phyloP scores from a whole-genome alignment of 2,329 filamentous ascomycete genomes.

The Aspergillus awamori region DNA sequence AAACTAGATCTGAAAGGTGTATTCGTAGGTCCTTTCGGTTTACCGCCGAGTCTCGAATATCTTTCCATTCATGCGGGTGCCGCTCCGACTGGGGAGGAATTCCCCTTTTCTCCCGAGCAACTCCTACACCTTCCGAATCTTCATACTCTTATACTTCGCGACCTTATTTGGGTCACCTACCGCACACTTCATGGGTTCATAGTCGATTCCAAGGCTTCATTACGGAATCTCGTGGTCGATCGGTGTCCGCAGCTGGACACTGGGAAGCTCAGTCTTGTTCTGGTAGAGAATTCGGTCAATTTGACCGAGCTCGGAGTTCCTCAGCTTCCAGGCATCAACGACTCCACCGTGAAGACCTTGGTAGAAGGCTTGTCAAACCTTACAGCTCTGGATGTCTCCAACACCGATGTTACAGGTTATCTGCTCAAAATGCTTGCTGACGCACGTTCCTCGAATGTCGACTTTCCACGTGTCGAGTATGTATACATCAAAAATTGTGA shows the following conservation, averaged over 20 bases:
- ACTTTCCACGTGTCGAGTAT: conserved; percentile 25
- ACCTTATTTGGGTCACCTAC: conserved; percentile 28
- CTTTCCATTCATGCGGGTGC: conserved; percentile 32
- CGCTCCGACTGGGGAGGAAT: conserved; percentile 13
- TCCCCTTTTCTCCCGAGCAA: conserved; percentile 14
- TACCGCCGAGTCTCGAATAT: conserved; percentile 35
- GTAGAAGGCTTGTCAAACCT: conserved; percentile 30
- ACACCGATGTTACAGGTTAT: conserved; percentile 39
- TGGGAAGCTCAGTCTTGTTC: conserved; percentile 18
- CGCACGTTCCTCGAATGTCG: conserved; percentile 15
- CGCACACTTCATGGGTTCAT: conserved; percentile 22
- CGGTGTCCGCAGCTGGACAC: conserved; percentile 28
- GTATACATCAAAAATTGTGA: background rate
- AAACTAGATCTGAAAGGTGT: conserved; percentile 34
- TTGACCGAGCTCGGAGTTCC: conserved; percentile 37
- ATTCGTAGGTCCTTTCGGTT: conserved; percentile 22
- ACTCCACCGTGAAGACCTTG: conserved; percentile 26
- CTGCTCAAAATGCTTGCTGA: conserved; percentile 39
- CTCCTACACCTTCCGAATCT: conserved; percentile 29
- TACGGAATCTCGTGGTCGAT: conserved; percentile 32
- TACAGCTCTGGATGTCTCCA: conserved; percentile 37
- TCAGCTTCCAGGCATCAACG: conserved; percentile 29
- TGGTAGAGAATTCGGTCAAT: conserved; percentile 20
- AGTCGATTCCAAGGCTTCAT: conserved; percentile 22
- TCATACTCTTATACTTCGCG: conserved; percentile 32